A percentile compares a stretch with the other conserved stretches of the same genome.
These are phyloP conservation scores for Leishmania tropica DNA, from an alignment of 208 protist genomes.

Conservation along the genomic window DNA sequence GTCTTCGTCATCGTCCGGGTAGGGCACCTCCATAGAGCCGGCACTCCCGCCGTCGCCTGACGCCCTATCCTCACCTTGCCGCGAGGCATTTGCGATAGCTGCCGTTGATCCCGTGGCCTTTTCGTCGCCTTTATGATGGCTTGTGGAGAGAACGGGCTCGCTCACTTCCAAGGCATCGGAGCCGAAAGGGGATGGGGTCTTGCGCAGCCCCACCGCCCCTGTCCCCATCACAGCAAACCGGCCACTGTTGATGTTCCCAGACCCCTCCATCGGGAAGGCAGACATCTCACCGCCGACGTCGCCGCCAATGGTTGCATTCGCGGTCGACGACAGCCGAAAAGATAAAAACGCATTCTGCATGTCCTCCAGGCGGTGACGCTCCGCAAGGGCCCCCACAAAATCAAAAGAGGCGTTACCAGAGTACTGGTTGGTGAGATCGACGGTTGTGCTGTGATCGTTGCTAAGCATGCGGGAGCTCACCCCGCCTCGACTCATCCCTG, in stretches of 20 bases:
- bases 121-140: background rate
- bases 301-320: background rate
- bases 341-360: slow-evolving; percentile 22
- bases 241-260: background rate
- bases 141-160: background rate
- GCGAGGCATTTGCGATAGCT: background rate
- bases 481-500: background rate
- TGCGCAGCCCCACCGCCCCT: slow-evolving; percentile 16
- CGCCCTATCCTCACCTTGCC: background rate
- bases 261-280: background rate
- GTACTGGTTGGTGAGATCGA: slow-evolving; percentile 38
- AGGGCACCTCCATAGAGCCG: background rate
- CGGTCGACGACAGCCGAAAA: slow-evolving; percentile 7
- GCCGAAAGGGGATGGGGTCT: slow-evolving; percentile 17
- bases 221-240: background rate
- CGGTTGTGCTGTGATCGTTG: slow-evolving; percentile 25
- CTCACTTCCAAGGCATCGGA: slow-evolving; percentile 6
- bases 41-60: background rate
- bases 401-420: slow-evolving; percentile 60
- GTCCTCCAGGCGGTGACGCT: slow-evolving; percentile 40
- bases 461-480: slow-evolving; percentile 8
- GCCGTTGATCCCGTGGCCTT: background rate
- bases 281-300: background rate
- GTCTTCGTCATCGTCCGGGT: background rate
- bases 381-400: slow-evolving; percentile 42